A percentile compares a stretch with the other conserved stretches of the same genome.
phyloP scores from a whole-genome alignment of 116 monocot species.

The Zostera marina region DNA sequence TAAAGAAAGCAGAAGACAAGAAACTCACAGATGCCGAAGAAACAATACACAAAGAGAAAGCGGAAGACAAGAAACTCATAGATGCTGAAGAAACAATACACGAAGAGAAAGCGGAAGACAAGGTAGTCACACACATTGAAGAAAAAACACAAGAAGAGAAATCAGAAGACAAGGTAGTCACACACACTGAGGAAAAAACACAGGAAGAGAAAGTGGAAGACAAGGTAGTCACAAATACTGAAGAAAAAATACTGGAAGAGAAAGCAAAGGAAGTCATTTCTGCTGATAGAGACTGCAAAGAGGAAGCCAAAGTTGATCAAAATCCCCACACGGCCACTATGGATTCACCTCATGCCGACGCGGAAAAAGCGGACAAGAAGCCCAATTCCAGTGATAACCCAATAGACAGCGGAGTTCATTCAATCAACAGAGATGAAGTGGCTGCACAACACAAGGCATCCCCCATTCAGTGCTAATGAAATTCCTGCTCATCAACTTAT shows the following conservation, averaged over 20 bases:
- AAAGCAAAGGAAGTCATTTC: too few species aligned
- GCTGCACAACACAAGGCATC: conserved; percentile 6
- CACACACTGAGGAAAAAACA: too few species aligned
- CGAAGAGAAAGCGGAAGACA: not conserved
- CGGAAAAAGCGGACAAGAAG: not conserved
- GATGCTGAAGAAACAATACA: too few species aligned
- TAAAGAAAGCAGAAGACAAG: not conserved
- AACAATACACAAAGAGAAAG: not conserved
- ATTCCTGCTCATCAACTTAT: not conserved
- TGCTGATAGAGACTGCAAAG: too few species aligned
- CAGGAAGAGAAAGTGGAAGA: too few species aligned
- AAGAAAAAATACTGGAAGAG: too few species aligned
- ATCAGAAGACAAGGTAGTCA: too few species aligned
- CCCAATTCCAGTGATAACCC: not conserved
- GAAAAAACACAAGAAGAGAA: not conserved
- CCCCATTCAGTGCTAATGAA: conserved; percentile 7
- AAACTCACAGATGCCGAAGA: not conserved
- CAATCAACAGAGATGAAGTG: not conserved
- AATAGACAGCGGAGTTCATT: not conserved
- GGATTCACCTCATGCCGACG: too few species aligned
- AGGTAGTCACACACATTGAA: not conserved
- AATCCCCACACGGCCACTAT: not conserved
- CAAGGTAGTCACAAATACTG: too few species aligned
- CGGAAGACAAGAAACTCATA: too few species aligned
- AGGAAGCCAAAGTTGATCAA: not conserved